Conservation (phyloP, 495 filamentous ascomycete genomes). For the Aspergillus baeticus region DNA sequence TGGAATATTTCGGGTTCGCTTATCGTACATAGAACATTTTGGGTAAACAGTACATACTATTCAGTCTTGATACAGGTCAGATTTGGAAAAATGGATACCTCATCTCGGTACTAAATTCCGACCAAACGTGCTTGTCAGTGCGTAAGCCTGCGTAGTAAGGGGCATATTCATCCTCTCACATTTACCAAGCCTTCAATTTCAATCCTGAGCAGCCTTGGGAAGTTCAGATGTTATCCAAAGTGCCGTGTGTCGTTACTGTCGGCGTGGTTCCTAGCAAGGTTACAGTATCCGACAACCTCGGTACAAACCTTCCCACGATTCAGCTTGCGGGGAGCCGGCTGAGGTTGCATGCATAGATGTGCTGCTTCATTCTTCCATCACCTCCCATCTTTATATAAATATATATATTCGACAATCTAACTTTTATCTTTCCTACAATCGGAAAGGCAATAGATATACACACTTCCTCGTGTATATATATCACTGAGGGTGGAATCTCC, state of each 20-base stretch:
- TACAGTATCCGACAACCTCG: slow-evolving; percentile 24
- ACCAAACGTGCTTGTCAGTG: neutral
- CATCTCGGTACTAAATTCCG: slow-evolving; percentile 17
- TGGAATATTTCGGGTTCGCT: neutral
- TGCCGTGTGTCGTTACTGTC: neutral
- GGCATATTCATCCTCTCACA: too few relatives aligned
- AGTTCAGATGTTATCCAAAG: too few relatives aligned
- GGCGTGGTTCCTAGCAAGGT: neutral
- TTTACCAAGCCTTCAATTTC: too few relatives aligned
- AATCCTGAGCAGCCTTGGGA: too few relatives aligned
- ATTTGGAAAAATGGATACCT: slow-evolving; percentile 6
- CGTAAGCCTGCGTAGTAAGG: neutral
- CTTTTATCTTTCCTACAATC: too few relatives aligned
- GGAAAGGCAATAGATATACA: too few relatives aligned
- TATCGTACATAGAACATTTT: neutral
- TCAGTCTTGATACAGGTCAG: slow-evolving; percentile 3
- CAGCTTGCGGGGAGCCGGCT: slow-evolving; percentile 1
- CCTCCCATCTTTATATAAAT: too few relatives aligned
- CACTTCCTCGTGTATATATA: too few relatives aligned
- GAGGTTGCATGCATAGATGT: neutral
- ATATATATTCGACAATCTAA: too few relatives aligned
- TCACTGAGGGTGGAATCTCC: too few relatives aligned
- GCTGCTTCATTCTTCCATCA: neutral
- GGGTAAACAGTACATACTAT: neutral
- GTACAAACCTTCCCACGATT: neutral